Base-by-base conservation (phyloP, 1,284 basidiomycete species). In the Wolfiporia cocos region DNA sequence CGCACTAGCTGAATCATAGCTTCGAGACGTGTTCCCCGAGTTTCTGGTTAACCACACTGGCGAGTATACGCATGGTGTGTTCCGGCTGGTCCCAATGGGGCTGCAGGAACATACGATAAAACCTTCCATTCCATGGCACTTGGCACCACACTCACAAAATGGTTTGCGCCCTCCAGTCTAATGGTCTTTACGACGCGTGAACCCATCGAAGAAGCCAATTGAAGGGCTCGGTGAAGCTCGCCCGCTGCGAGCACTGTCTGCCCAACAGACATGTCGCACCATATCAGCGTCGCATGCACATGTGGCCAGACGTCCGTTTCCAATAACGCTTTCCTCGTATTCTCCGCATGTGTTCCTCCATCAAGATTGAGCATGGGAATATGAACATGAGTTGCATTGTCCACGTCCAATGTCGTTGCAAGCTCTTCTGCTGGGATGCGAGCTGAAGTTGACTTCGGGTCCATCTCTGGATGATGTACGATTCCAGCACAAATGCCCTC, bases 211-310 rank as follows among this genome's bases (percentile, higher is more conserved):
- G 30, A 34, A 5, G 15, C 12, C 2, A 29, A 7, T 6, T 22
- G 19, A 18, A 42, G 17, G 33, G 12, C 18, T n/a, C 34, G 4
- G 5, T 30, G 29, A 19, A 43, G 17, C 3, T 35, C 15, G 37
- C 37, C 34, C 14, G 43, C 12, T 12, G 26, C 32, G 11, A 29
- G n/a, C n/a, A 40, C 4, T 2, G 28, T 18, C 19, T 44, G 37
- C 5, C 33, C 34, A 10, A 39, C 37, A 18, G 28, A 32, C 43
- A 39, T 39, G 21, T 39, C 43, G 30, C 32, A 39, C 43, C 43
- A 44, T 14, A 44, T 33, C 12, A 40, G 37, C 18, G 24, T 28
- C 18, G 32, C 26, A 22, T 33, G 32, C 4, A 42, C 2, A 3
- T 29, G 4, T 6, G 40, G 40, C 40, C 40, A 42, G 10, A 42